Evolutionary conservation across 2,329 filamentous ascomycete species (phyloP), one percentile per base, ranked within the genome.

Genomic region (Pleomassaria siparia): DNA sequence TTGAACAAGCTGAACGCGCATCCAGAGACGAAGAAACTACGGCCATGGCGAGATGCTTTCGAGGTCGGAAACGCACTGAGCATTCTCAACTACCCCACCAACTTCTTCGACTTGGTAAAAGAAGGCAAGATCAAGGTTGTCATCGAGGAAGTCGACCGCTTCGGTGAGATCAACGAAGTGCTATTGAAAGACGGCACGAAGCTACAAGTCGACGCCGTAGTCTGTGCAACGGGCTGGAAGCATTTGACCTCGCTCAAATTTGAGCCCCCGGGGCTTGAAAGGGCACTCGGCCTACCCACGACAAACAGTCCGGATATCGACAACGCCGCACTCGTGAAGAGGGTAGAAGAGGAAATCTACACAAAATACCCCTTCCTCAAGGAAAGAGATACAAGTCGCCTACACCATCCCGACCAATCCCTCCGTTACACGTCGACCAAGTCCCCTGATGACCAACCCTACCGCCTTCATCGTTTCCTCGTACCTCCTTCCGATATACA

Each of bases 201-300:
- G 0, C 47, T 85, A 2, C 46, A 70, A 1, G 73, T 75, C 0
- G 77, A 84, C 43, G 78, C 73, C 0, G 56, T 87, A 0, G 71
- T 84, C 47, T 79, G 75, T 50, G 74, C 76, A 13, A 85, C 81
- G 0, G 83, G 83, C 26, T 85, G 82, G 81, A 73, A 75, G 41
- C 70, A 73, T 4, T 71, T 72, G 13, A 75, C 79, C 1, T 73
- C 74, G 0, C 63, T 86, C 42, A 71, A 72, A 37, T 82, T 83
- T 62, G 41, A 54, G 9, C 72, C 76, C 0, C 58, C 66, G 15
- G 69, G 67, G 1, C 71, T 76, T 21, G 70, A 74, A 37, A 66
- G 63, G 4, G 65, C 75, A 4, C 63, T 81, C 3, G 79, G 79
- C 5, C 69, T 81, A 36, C 79, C 79, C 0, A 59, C 67, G 26